Conservation (phyloP, 257 asterid species). For the Capsicum pubescens region DNA sequence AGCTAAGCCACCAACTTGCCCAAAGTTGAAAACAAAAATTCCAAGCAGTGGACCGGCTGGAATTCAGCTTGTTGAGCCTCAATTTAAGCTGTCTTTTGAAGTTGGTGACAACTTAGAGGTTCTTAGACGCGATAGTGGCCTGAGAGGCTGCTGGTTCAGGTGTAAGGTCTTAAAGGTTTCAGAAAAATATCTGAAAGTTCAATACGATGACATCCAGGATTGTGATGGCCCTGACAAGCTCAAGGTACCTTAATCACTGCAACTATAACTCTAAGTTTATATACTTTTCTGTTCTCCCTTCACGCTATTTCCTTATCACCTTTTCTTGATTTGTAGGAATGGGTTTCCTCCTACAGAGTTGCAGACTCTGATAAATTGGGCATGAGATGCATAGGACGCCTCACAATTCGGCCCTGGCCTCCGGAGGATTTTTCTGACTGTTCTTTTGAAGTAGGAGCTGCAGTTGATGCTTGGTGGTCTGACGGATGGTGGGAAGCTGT, state of each 20-base stretch:
- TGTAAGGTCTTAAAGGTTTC: constrained; percentile 51
- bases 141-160: constrained; percentile 72
- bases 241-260: constrained; percentile 35
- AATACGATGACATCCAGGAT: constrained; percentile 51
- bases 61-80: background rate
- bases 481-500: too few species aligned
- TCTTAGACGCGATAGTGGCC: constrained; percentile 64
- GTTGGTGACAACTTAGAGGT: constrained; percentile 46
- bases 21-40: constrained; percentile 36
- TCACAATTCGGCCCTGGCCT: too few species aligned
- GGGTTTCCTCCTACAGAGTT: background rate
- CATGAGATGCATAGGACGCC: too few species aligned
- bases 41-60: background rate
- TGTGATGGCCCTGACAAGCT: constrained; percentile 46
- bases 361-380: too few species aligned
- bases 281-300: background rate
- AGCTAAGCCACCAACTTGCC: background rate
- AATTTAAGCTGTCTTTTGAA: background rate
- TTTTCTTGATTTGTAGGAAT: constrained; percentile 45
- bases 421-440: constrained; percentile 31
- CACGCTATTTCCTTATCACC: background rate
- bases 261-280: background rate
- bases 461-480: too few species aligned
- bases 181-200: constrained; percentile 46
- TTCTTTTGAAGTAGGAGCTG: constrained; percentile 36